Evolutionary conservation across 2,329 filamentous ascomycete species (phyloP), one percentile per base, ranked within the genome.

Genomic region (Mycosphaerella sp.): DNA sequence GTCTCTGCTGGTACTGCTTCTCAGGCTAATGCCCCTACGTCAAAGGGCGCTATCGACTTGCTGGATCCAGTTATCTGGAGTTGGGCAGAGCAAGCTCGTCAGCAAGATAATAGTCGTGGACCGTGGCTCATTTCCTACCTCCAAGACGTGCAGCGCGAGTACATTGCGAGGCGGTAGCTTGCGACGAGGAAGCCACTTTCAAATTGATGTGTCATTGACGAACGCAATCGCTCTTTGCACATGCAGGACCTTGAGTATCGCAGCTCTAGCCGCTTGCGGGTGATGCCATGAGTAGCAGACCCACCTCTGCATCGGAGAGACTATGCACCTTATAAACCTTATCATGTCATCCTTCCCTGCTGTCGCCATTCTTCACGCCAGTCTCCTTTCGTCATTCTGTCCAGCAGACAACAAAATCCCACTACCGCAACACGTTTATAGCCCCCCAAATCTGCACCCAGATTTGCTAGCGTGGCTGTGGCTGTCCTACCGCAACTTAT

Each of bases 61-160:
- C 60, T 68, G 12, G 65, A 68, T 52, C 58, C 64, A 21, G 46
- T 54, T 16, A 36, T 69, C n/a, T 69, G 66, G 67, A 44, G 57
- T 13, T 68, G 66, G 67, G 63, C 64, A 2, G 65, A 65, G 8
- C 55, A 61, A 16, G 60, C 61, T 43, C 56, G 58, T 13, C 47
- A 49, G 14, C 40, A 42, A 1, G 62, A 59, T 5, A 55, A 64
- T 45, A 37, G 41, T 4, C 62, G 62, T 28, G 65, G 65, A 2
- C 42, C 53, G 35, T 69, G 66, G 66, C 56, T 68, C 10, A 57
- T 60, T 8, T 56, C 52, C 13, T 49, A 59, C 9, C 54, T 68
- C 9, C 62, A 49, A 43, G 30, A 45, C 36, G 40, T 44, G 32
- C 58, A 57, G 42, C 46, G 49, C 28, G 39, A 35, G 45, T 35